A percentile compares a stretch with the other conserved stretches of the same genome.
Conservation (phyloP, 1,284 basidiomycete genomes). For the Anthracocystis walkeri region DNA sequence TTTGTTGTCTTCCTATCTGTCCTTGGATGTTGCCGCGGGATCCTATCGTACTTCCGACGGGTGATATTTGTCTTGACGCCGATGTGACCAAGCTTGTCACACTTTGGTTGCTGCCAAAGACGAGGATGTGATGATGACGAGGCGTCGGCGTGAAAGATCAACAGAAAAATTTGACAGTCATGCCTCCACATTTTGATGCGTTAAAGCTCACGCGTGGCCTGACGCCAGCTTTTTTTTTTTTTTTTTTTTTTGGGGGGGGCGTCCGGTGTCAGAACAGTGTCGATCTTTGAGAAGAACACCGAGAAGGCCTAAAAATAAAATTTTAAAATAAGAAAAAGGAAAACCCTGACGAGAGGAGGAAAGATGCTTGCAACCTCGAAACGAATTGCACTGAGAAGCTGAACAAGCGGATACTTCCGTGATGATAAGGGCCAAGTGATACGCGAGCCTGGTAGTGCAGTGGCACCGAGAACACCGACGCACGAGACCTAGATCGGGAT, state of each 20-base stretch:
- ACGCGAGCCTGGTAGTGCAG: neutral
- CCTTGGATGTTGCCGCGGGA: neutral
- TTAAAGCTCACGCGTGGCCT: slow-evolving; percentile 24
- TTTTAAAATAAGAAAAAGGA: slow-evolving; percentile 9
- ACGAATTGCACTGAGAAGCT: neutral
- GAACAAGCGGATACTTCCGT: no score
- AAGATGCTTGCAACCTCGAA: neutral
- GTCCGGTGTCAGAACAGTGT: slow-evolving; percentile 5
- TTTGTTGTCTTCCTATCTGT: neutral
- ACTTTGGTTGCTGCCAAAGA: neutral
- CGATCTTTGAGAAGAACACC: slow-evolving; percentile 18
- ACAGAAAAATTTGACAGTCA: slow-evolving; percentile 3
- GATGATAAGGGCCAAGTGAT: no score
- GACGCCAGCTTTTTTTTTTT: slow-evolving; percentile 20
- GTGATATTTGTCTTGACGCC: no score
- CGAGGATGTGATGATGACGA: neutral
- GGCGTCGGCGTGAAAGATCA: neutral
- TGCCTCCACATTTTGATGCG: slow-evolving; percentile 32
- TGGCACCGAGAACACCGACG: neutral
- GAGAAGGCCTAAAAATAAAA: neutral
- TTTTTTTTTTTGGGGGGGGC: no score
- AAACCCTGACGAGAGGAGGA: neutral
- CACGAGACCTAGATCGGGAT: neutral
- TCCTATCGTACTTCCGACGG: no score
- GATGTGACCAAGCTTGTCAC: neutral